phyloP scores from a whole-genome alignment of 2,329 filamentous ascomycete genomes.

The Fusarium circinatum region DNA sequence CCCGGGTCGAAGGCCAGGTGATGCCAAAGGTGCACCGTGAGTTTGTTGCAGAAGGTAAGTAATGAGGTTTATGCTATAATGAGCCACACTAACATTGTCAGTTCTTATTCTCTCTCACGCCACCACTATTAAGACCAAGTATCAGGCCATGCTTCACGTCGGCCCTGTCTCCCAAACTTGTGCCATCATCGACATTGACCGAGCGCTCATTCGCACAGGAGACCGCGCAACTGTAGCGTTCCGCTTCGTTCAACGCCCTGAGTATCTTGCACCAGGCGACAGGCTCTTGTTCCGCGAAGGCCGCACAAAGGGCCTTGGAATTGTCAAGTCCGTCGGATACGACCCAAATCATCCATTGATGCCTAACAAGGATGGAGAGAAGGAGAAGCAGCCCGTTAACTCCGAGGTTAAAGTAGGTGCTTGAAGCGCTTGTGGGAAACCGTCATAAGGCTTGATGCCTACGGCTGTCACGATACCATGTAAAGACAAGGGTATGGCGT shows the following conservation, averaged over 20 bases:
- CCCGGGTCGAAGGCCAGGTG: slow-evolving; percentile 79
- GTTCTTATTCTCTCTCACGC: slow-evolving; percentile 95
- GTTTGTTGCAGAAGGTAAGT: slow-evolving; percentile 79
- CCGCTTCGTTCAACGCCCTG: slow-evolving; percentile 91
- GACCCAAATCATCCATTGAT: slow-evolving; percentile 68
- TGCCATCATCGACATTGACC: slow-evolving; percentile 95
- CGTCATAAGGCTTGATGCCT: neutral
- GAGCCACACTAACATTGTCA: slow-evolving; percentile 43
- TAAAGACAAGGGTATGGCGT: slow-evolving; percentile 20
- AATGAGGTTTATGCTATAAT: neutral
- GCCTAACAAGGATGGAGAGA: slow-evolving; percentile 28
- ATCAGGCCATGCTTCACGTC: slow-evolving; percentile 98
- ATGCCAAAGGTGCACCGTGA: slow-evolving; percentile 77
- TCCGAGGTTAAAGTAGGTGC: slow-evolving; percentile 42
- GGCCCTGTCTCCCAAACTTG: slow-evolving; percentile 96
- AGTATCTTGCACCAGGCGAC: slow-evolving; percentile 90
- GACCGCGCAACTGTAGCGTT: slow-evolving; percentile 96
- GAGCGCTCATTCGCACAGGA: slow-evolving; percentile 93
- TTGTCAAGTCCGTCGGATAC: slow-evolving; percentile 92
- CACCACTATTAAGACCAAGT: slow-evolving; percentile 95
- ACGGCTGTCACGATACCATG: slow-evolving; percentile 26
- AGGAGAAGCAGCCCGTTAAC: slow-evolving; percentile 31
- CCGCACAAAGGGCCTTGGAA: slow-evolving; percentile 92
- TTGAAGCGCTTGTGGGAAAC: slow-evolving; percentile 6
- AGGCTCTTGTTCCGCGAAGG: slow-evolving; percentile 93